Conservation (phyloP, 2,329 filamentous ascomycete species). For the Penicillium sp. region DNA sequence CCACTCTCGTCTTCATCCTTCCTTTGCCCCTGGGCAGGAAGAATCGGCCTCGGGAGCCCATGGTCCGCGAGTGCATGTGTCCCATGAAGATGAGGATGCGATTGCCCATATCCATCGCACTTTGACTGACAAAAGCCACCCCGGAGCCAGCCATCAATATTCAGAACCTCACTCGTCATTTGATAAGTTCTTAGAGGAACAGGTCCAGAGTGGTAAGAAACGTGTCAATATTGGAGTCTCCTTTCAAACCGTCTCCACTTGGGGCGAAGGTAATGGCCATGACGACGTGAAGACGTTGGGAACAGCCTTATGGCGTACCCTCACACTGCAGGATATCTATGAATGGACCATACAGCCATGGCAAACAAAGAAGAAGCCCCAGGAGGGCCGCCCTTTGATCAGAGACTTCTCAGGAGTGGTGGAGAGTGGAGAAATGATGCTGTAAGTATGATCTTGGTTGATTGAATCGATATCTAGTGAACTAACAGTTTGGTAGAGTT, state of each 20-base stretch:
- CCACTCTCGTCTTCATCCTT: conserved; percentile 22
- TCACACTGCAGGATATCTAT: conserved; percentile 69
- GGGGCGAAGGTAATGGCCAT: conserved; percentile 63
- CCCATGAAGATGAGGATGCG: conserved; percentile 29
- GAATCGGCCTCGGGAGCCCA: conserved; percentile 8
- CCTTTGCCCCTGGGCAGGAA: conserved; percentile 21
- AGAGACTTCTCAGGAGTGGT: conserved; percentile 66
- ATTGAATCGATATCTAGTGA: background rate
- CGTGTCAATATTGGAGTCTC: conserved; percentile 72
- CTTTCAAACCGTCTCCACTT: conserved; percentile 70
- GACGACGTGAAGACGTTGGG: conserved; percentile 68
- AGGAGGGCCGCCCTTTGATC: conserved; percentile 55
- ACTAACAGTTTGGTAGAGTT: conserved; percentile 36
- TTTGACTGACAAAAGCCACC: conserved; percentile 23
- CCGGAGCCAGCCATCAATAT: conserved; percentile 17
- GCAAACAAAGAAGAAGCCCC: conserved; percentile 43
- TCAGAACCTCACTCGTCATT: conserved; percentile 60
- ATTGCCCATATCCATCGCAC: conserved; percentile 34
- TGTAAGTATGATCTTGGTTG: conserved; percentile 35
- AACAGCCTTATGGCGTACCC: conserved; percentile 70
- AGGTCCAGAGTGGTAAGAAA: conserved; percentile 62
- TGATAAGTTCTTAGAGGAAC: conserved; percentile 67
- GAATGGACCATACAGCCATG: conserved; percentile 54
- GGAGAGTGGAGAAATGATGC: conserved; percentile 65
- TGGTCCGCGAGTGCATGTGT: conserved; percentile 28